Conservation (phyloP, 73 alveolate species). For the Paramecium tetraurelia region DNA sequence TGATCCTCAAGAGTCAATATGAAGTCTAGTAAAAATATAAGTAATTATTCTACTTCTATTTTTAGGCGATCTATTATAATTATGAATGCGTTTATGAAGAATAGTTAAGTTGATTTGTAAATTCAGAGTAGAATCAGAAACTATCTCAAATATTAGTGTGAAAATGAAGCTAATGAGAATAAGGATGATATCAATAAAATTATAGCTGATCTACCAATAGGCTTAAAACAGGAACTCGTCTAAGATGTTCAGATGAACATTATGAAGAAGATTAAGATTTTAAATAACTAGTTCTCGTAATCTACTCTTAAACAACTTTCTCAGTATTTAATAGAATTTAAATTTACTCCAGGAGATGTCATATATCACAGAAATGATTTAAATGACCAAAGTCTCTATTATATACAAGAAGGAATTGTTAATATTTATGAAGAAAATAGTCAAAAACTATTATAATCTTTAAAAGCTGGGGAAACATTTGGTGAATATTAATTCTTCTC, state of each 20-base stretch:
- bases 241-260: neutral
- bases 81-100: constrained; percentile 21
- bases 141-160: neutral
- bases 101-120: neutral
- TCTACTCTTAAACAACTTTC: neutral
- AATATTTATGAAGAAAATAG: neutral
- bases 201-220: neutral
- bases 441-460: neutral
- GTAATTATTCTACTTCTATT: neutral
- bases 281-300: neutral
- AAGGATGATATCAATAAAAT: constrained; percentile 12
- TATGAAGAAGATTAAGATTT: neutral
- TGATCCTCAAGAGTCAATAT: constrained; percentile 43
- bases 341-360: constrained; percentile 38
- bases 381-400: neutral
- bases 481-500: constrained; percentile 36
- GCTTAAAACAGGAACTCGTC: neutral
- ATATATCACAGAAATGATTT: neutral
- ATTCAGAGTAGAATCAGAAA: constrained; percentile 18
- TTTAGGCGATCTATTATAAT: neutral
- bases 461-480: neutral
- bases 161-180: neutral
- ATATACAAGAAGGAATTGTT: constrained; percentile 8
- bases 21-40: neutral
- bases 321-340: neutral